A percentile compares a stretch with the other conserved stretches of the same genome.
phyloP scores from a whole-genome alignment of 306 rosid species.

The Pyrus bretschneideri region DNA sequence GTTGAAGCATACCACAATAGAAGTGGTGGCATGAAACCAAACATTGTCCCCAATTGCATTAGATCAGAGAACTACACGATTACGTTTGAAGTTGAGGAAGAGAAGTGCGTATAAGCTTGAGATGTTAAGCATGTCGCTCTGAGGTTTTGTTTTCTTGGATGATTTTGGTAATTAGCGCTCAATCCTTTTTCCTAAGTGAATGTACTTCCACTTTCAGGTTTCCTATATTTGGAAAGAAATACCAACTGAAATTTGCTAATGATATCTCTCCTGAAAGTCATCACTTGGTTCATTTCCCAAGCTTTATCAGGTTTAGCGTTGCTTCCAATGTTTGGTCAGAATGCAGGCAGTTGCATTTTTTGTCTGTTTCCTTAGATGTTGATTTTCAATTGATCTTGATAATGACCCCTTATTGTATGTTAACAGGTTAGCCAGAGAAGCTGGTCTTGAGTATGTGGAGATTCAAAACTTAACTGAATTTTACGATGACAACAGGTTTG shows the following conservation, averaged over 20 bases:
- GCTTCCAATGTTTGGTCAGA: conserved; percentile 2
- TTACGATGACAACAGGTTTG: conserved; percentile 89
- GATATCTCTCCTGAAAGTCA: conserved; percentile 75
- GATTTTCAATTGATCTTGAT: background rate
- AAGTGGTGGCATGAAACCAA: conserved; percentile 82
- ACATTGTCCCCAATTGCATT: conserved; percentile 96
- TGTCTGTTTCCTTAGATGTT: background rate
- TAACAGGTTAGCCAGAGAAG: conserved; percentile 90
- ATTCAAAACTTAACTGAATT: conserved; percentile 91
- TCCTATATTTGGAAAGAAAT: conserved; percentile 93
- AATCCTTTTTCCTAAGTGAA: conserved; percentile 11
- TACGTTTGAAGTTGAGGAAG: conserved; percentile 95
- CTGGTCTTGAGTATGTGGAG: conserved; percentile 92
- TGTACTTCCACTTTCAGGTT: conserved; percentile 49
- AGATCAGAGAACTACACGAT: conserved; percentile 94
- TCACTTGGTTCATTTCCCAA: conserved; percentile 93
- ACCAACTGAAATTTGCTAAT: conserved; percentile 75
- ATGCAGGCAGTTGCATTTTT: conserved; percentile 16
- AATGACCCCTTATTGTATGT: background rate
- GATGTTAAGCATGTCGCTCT: conserved; percentile 2
- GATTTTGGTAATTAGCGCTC: conserved; percentile 1
- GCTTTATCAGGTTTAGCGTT: conserved; percentile 75
- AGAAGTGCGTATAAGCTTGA: conserved; percentile 51
- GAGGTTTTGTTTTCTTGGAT: conserved; percentile 11
- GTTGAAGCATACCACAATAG: conserved; percentile 96